These are phyloP conservation scores for Sporothrix pallida DNA, from an alignment of 2,329 filamentous ascomycete species.

Conservation along the genomic window DNA sequence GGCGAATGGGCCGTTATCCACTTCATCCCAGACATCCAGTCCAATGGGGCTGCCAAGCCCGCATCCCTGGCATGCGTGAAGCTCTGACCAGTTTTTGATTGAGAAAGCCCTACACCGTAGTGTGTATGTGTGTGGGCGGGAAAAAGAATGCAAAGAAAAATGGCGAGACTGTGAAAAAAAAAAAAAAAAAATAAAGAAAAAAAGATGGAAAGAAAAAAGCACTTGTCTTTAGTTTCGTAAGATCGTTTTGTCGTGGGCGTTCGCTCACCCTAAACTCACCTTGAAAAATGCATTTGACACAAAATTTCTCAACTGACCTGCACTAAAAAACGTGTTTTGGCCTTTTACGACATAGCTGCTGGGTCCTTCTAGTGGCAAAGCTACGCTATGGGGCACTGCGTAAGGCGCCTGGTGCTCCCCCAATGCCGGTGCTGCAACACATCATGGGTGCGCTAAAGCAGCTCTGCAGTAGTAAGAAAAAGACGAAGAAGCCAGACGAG, in stretches of 20 bases:
- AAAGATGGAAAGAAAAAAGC: not conserved
- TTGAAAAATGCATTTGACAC: not conserved
- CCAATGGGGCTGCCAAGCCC: constrained; percentile 27
- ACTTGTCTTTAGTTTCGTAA: constrained; percentile 9
- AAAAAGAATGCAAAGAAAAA: not conserved
- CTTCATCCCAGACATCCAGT: constrained; percentile 19
- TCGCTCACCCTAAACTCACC: not conserved
- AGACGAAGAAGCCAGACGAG: not conserved
- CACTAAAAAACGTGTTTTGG: constrained; percentile 24
- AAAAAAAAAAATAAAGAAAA: not conserved
- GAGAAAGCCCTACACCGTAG: not conserved
- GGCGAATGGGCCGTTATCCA: constrained; percentile 6
- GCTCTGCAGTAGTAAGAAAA: constrained; percentile 13
- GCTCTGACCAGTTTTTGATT: constrained; percentile 25
- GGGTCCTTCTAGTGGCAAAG: constrained; percentile 24
- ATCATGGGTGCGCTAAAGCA: constrained; percentile 23
- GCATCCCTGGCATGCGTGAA: constrained; percentile 17
- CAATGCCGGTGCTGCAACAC: constrained; percentile 27
- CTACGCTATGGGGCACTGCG: not conserved
- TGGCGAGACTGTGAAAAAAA: not conserved
- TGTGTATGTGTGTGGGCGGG: not conserved
- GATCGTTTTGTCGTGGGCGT: not conserved
- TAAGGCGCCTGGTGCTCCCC: not conserved
- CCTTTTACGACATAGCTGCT: constrained; percentile 15
- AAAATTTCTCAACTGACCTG: not conserved